Percentiles rank a stretch among this genome's conserved stretches.
phyloP scores from a whole-genome alignment of 805 yeast genomes.

The Candida easanensis region DNA sequence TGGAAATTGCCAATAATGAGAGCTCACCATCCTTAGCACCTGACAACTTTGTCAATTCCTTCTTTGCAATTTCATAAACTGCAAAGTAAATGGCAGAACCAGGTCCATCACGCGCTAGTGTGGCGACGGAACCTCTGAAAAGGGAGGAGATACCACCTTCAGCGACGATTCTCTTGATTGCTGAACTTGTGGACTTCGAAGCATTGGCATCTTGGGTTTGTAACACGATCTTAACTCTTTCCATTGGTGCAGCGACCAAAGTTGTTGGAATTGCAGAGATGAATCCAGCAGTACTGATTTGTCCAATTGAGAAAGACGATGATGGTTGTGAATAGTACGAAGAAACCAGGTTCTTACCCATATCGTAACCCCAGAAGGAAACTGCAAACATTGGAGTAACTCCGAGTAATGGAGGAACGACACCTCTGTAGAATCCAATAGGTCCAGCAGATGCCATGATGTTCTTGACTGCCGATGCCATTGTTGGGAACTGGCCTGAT shows the following conservation, averaged over 20 bases:
- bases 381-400: conserved; percentile 99
- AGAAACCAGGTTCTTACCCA: conserved; percentile 77
- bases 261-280: conserved; percentile 94
- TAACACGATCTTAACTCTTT: conserved; percentile 89
- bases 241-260: conserved; percentile 95
- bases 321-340: conserved; percentile 30
- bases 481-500: conserved; percentile 59
- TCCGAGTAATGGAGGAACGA: conserved; percentile 90
- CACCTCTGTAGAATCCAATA: conserved; percentile 87
- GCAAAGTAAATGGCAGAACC: conserved; percentile 96
- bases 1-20: conserved; percentile 70
- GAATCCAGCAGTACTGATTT: conserved; percentile 90
- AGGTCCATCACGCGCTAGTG: conserved; percentile 95
- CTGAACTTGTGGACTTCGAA: conserved; percentile 43
- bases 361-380: conserved; percentile 96
- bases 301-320: conserved; percentile 53
- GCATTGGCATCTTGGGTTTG: conserved; percentile 60
- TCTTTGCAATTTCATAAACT: conserved; percentile 81
- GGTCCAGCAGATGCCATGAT: conserved; percentile 76
- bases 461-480: conserved; percentile 63
- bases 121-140: conserved; percentile 88
- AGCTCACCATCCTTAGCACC: conserved; percentile 48
- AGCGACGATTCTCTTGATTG: conserved; percentile 63
- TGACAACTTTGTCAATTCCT: conserved; percentile 43
- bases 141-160: conserved; percentile 84